These are phyloP conservation scores for Daldinia sp. DNA, from an alignment of 2,329 filamentous ascomycete species.

Conservation along the genomic window DNA sequence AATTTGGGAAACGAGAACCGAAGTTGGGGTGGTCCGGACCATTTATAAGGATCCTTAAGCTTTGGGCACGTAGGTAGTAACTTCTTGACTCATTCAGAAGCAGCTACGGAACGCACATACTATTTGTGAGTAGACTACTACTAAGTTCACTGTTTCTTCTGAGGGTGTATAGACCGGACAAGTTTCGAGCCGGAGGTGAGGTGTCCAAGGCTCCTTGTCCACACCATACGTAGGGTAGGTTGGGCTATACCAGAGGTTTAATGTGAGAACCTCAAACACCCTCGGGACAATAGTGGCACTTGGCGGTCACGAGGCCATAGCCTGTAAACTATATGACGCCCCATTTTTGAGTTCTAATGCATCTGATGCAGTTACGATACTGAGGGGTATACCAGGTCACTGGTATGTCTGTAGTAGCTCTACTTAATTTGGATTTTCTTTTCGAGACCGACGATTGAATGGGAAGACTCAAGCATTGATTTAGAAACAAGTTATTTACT, in stretches of 20 bases:
- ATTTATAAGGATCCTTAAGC: background rate
- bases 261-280: conserved; percentile 15
- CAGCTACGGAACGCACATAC: background rate
- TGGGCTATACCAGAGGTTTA: conserved; percentile 7
- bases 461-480: background rate
- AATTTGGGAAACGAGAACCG: background rate
- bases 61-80: background rate
- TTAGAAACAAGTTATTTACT: background rate
- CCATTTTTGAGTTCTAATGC: background rate
- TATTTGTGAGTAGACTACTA: background rate
- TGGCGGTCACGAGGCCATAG: conserved; percentile 17
- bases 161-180: conserved; percentile 4
- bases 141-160: conserved; percentile 15
- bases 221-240: conserved; percentile 1
- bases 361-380: background rate
- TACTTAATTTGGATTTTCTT: background rate
- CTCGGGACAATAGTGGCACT: background rate
- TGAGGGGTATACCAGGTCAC: background rate
- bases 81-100: background rate
- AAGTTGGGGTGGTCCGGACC: conserved; percentile 2
- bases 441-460: background rate
- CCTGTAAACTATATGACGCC: background rate
- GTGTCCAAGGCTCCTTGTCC: background rate
- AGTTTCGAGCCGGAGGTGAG: conserved; percentile 10
- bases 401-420: background rate